Percentiles rank a stretch among this genome's conserved stretches.
Conservation (phyloP, 106 monocot species). For the Posidonia australis region DNA sequence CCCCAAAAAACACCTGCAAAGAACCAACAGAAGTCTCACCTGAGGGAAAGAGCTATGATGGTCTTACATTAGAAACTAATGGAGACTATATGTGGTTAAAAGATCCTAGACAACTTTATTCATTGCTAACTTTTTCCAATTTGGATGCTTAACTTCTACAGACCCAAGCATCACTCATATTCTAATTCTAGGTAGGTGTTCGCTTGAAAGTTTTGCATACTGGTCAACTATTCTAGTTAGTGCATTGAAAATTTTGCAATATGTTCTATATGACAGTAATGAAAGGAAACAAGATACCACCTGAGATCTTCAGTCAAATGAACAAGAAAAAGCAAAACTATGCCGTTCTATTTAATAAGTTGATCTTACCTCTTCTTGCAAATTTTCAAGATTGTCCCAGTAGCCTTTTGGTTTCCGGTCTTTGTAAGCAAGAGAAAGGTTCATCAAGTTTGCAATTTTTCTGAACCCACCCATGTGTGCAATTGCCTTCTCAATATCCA, state of each 20-base stretch:
- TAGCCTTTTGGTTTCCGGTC: conserved; percentile 90
- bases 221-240: too few relatives aligned
- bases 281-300: neutral
- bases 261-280: neutral
- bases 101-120: too few relatives aligned
- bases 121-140: too few relatives aligned
- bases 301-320: neutral
- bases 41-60: too few relatives aligned
- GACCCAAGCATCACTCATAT: too few relatives aligned
- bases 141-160: too few relatives aligned
- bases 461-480: conserved; percentile 88
- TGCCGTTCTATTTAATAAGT: neutral
- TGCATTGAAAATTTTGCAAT: neutral
- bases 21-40: too few relatives aligned
- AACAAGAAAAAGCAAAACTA: neutral
- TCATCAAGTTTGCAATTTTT: conserved; percentile 71
- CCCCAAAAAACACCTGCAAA: too few relatives aligned
- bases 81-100: too few relatives aligned
- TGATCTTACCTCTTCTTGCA: conserved; percentile 73
- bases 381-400: conserved; percentile 92
- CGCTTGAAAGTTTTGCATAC: too few relatives aligned
- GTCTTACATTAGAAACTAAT: too few relatives aligned
- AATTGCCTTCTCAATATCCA: conserved; percentile 96
- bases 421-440: conserved; percentile 84
- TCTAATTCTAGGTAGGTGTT: too few relatives aligned